These are phyloP conservation scores for Globisporangium solare DNA, from an alignment of 352 stramenopile genomes.

Conservation along the genomic window DNA sequence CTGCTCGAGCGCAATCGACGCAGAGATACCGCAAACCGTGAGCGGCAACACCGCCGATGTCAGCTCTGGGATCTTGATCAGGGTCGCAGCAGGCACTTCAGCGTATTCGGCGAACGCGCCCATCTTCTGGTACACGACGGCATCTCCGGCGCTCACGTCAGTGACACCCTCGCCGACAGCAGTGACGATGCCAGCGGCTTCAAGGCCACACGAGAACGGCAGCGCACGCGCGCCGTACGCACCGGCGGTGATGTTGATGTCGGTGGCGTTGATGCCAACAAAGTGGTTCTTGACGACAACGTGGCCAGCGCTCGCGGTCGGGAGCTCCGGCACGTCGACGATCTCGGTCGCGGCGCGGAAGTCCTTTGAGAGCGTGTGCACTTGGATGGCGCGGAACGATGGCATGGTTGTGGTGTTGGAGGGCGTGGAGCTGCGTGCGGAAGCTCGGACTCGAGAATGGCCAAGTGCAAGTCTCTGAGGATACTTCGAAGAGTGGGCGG, in stretches of 20 bases:
- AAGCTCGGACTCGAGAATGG: too few species aligned
- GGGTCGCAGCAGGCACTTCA: slow-evolving; percentile 23
- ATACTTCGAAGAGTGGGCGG: too few species aligned
- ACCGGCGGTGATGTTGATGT: slow-evolving; percentile 57
- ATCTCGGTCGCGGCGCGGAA: slow-evolving; percentile 32
- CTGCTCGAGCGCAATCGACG: slow-evolving; percentile 43
- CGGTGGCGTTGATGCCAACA: slow-evolving; percentile 52
- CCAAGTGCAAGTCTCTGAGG: too few species aligned
- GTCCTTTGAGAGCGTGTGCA: slow-evolving; percentile 31
- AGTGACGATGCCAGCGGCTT: slow-evolving; percentile 34
- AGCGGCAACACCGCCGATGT: slow-evolving; percentile 24
- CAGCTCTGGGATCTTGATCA: slow-evolving; percentile 25
- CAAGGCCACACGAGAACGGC: slow-evolving; percentile 38
- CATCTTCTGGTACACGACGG: slow-evolving; percentile 42
- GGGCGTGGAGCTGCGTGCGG: too few species aligned
- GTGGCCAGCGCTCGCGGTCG: slow-evolving; percentile 16
- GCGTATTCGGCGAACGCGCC: slow-evolving; percentile 49
- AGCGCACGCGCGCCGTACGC: slow-evolving; percentile 29
- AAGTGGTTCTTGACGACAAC: slow-evolving; percentile 49
- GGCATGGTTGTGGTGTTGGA: slow-evolving; percentile 12
- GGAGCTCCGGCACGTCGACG: slow-evolving; percentile 22
- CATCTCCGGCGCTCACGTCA: slow-evolving; percentile 39
- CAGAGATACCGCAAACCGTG: slow-evolving; percentile 35
- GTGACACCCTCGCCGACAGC: slow-evolving; percentile 38
- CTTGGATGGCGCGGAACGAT: slow-evolving; percentile 28